These are phyloP conservation scores for Pythium vanterpoolii DNA, from an alignment of 352 stramenopile species.

Conservation along the genomic window DNA sequence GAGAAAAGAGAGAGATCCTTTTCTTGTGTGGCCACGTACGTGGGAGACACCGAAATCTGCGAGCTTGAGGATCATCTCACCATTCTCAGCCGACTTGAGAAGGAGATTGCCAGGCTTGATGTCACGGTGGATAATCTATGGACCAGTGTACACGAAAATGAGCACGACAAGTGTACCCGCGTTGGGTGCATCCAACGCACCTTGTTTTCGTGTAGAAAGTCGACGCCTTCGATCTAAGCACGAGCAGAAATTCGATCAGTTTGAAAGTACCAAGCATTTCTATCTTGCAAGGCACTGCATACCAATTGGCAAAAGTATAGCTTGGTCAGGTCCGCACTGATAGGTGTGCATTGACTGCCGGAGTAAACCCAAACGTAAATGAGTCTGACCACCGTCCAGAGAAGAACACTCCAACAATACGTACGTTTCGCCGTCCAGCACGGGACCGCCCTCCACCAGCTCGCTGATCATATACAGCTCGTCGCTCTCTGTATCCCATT, in stretches of 20 bases:
- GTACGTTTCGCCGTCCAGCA: constrained; percentile 67
- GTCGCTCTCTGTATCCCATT: constrained; percentile 43
- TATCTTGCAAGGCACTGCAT: constrained; percentile 4
- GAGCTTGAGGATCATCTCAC: constrained; percentile 71
- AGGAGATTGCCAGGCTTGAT: constrained; percentile 82
- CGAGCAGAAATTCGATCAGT: neutral
- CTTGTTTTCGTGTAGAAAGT: constrained; percentile 83
- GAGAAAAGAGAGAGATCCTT: neutral
- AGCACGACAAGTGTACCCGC: neutral
- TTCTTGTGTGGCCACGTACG: constrained; percentile 30
- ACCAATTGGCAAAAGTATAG: constrained; percentile 78
- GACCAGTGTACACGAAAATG: neutral
- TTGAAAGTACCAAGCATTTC: neutral
- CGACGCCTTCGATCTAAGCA: constrained; percentile 71
- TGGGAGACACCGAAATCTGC: constrained; percentile 82
- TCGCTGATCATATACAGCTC: constrained; percentile 86
- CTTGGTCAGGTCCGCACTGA: constrained; percentile 56
- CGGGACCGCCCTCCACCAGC: constrained; percentile 62
- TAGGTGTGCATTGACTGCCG: constrained; percentile 56
- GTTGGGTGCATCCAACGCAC: constrained; percentile 12
- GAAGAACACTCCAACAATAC: neutral
- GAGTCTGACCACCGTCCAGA: neutral
- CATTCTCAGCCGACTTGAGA: constrained; percentile 50
- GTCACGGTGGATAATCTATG: constrained; percentile 74
- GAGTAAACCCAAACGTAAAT: neutral